A percentile compares a stretch with the other conserved stretches of the same genome.
Conservation (phyloP, 148 eudicot species). For the Rhododendron simsii region DNA sequence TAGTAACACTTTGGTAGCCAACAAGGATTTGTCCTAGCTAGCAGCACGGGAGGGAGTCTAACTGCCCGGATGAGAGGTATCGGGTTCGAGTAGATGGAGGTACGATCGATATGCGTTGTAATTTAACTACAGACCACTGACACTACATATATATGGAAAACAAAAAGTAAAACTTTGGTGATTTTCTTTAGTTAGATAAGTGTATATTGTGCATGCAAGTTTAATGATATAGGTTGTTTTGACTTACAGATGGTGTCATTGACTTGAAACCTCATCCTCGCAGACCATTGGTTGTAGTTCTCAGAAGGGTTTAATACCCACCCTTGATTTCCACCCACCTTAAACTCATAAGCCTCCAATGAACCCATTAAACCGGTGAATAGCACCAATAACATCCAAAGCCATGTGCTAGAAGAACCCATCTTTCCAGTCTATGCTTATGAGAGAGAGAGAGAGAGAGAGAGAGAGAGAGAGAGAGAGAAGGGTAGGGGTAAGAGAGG, state of each 20-base stretch:
- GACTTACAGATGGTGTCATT: conserved; percentile 66
- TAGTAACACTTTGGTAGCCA: too few species aligned
- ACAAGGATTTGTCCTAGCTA: too few species aligned
- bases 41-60: too few species aligned
- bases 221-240: background rate
- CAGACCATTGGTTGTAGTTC: conserved; percentile 58
- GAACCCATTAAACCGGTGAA: conserved; percentile 12
- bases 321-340: conserved; percentile 63
- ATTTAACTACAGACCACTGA: too few species aligned
- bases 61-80: too few species aligned
- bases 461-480: background rate
- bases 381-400: background rate
- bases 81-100: too few species aligned
- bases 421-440: background rate
- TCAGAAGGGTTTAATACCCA: conserved; percentile 59
- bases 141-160: too few species aligned
- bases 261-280: conserved; percentile 42
- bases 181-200: background rate
- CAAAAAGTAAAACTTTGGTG: background rate
- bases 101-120: too few species aligned
- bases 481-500: background rate
- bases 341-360: conserved; percentile 36
- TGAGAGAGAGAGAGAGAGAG: background rate
- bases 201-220: background rate
- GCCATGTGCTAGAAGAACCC: conserved; percentile 21